Conservation (phyloP, 2,329 filamentous ascomycete genomes). For the Ophiosphaerella korrae region DNA sequence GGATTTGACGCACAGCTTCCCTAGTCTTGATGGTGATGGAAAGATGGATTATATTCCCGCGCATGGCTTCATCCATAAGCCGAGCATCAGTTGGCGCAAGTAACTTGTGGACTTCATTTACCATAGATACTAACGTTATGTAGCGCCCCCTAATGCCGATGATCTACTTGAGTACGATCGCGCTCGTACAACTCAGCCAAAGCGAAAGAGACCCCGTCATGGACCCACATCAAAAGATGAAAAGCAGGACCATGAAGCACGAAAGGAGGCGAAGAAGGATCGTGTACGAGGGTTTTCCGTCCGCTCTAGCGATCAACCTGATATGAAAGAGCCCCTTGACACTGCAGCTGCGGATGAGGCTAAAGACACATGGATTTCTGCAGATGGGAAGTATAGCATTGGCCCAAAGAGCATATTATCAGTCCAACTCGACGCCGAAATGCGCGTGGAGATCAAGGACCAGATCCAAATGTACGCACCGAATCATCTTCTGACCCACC, state of each 20-base stretch:
- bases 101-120: neutral
- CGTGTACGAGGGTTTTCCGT: conserved; percentile 45
- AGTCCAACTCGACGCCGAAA: conserved; percentile 65
- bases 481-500: conserved; percentile 84
- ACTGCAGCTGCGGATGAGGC: conserved; percentile 6
- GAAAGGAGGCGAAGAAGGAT: conserved; percentile 43
- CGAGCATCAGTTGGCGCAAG: conserved; percentile 80
- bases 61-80: conserved; percentile 87
- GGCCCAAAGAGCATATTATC: conserved; percentile 55
- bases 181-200: conserved; percentile 7
- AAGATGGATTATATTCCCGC: conserved; percentile 86
- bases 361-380: conserved; percentile 29
- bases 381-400: conserved; percentile 45
- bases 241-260: conserved; percentile 35
- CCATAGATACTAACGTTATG: conserved; percentile 4
- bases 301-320: conserved; percentile 24
- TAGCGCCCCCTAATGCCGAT: conserved; percentile 77
- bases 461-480: conserved; percentile 90
- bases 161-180: conserved; percentile 63
- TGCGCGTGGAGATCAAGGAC: conserved; percentile 76
- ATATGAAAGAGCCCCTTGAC: conserved; percentile 10
- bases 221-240: conserved; percentile 11
- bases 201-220: conserved; percentile 10
- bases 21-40: conserved; percentile 76
- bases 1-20: conserved; percentile 93